phyloP scores from a whole-genome alignment of 148 eudicot genomes.

The Pouteria glomerata region DNA sequence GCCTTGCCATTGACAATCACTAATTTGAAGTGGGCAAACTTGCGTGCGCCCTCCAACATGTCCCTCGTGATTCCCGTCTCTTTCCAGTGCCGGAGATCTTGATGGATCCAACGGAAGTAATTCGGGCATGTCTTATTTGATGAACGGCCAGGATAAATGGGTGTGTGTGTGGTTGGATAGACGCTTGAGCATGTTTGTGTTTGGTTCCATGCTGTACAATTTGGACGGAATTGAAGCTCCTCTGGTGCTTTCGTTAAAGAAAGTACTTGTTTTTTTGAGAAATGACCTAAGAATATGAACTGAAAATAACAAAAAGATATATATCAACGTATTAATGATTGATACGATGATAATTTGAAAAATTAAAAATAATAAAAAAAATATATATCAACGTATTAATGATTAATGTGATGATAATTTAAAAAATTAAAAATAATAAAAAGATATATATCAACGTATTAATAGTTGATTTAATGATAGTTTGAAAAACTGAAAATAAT shows the following conservation, averaged over 20 bases:
- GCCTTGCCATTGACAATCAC: slow-evolving; percentile 46
- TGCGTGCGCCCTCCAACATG: slow-evolving; percentile 48
- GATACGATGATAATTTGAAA: too few relatives aligned
- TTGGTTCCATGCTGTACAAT: slow-evolving; percentile 25
- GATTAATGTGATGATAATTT: too few relatives aligned
- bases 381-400: too few relatives aligned
- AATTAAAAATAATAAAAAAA: too few relatives aligned
- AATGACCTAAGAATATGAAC: slow-evolving; percentile 13
- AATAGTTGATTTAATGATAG: too few relatives aligned
- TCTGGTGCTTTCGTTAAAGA: background rate
- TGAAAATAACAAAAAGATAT: background rate
- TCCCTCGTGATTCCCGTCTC: slow-evolving; percentile 44
- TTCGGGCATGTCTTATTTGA: slow-evolving; percentile 46
- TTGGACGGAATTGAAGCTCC: slow-evolving; percentile 20
- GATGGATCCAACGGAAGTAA: slow-evolving; percentile 70
- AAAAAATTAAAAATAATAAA: slow-evolving; percentile 18
- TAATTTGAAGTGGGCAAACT: slow-evolving; percentile 43
- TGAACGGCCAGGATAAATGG: slow-evolving; percentile 14
- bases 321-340: background rate
- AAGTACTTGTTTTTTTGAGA: background rate
- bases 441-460: background rate
- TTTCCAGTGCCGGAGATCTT: slow-evolving; percentile 59
- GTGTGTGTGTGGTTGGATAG: slow-evolving; percentile 18
- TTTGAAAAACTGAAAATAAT: too few relatives aligned
- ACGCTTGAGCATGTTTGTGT: slow-evolving; percentile 36